Evolutionary conservation across 108 stramenopile species (phyloP).

Genomic region (Nitzschia sp.): DNA sequence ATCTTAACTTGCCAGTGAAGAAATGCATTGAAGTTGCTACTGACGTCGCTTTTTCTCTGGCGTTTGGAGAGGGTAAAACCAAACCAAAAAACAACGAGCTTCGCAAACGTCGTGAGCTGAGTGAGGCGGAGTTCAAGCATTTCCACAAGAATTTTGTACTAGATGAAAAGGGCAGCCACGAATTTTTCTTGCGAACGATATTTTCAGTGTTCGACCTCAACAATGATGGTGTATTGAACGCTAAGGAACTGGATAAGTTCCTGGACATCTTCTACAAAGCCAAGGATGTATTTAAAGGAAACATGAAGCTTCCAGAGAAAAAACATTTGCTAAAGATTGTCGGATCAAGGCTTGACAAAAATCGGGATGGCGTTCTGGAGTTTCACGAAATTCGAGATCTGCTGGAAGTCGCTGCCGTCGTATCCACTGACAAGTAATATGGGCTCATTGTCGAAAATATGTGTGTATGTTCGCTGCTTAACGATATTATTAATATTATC

Average conservation of each 20-base stretch:
- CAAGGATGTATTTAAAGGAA: background rate
- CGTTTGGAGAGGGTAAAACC: background rate
- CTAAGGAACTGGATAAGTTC: constrained; percentile 16
- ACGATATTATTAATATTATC: too few species aligned
- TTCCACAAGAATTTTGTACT: constrained; percentile 20
- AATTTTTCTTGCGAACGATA: constrained; percentile 17
- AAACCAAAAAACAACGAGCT: background rate
- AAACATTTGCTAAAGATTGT: background rate
- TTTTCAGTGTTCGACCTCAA: constrained; percentile 18
- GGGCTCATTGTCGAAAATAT: too few species aligned
- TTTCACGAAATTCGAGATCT: constrained; percentile 24
- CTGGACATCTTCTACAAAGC: constrained; percentile 24
- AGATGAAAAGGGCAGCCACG: constrained; percentile 7
- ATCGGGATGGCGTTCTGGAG: constrained; percentile 1
- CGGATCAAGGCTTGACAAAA: background rate
- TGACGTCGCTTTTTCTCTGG: constrained; percentile 16
- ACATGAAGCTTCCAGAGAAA: constrained; percentile 8
- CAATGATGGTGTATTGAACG: constrained; percentile 10
- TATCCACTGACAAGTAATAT: constrained; percentile 2
- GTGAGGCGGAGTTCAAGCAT: constrained; percentile 13
- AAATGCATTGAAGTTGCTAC: constrained; percentile 15
- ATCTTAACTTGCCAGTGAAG: constrained; percentile 5
- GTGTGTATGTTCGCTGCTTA: too few species aligned
- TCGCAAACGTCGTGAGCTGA: constrained; percentile 2
- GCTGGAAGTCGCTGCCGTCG: constrained; percentile 14